phyloP scores from a whole-genome alignment of 129 eudicot genomes.

The Chrysanthemum seticuspe region DNA sequence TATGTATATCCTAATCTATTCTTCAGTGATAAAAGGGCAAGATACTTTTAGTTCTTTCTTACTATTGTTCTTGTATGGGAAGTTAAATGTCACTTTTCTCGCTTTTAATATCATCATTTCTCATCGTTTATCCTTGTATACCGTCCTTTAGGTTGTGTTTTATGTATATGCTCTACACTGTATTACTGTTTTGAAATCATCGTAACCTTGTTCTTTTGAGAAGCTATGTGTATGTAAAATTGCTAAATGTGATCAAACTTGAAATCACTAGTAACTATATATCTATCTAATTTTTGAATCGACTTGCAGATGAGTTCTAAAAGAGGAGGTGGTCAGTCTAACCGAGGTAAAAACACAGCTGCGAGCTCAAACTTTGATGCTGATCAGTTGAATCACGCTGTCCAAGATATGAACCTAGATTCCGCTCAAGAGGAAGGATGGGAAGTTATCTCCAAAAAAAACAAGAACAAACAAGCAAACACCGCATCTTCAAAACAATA shows the following conservation, averaged over 20 bases:
- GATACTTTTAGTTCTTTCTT: too few species aligned
- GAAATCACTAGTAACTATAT: not conserved
- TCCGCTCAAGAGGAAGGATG: conserved; percentile 57
- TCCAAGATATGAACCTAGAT: conserved; percentile 45
- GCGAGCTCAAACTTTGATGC: conserved; percentile 24
- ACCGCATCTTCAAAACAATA: conserved; percentile 26
- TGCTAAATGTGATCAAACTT: not conserved
- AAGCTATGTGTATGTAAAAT: not conserved
- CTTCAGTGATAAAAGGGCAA: too few species aligned
- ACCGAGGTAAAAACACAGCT: conserved; percentile 29
- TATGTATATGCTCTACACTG: too few species aligned
- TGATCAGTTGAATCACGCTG: conserved; percentile 42
- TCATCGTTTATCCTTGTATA: too few species aligned
- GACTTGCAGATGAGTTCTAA: conserved; percentile 51
- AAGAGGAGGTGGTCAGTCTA: conserved; percentile 36
- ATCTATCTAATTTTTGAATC: not conserved
- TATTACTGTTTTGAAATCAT: too few species aligned
- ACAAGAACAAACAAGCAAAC: conserved; percentile 43
- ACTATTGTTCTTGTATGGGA: too few species aligned
- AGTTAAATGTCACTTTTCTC: too few species aligned
- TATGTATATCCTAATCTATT: too few species aligned
- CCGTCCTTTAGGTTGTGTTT: too few species aligned
- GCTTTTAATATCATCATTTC: too few species aligned
- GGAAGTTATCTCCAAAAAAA: conserved; percentile 57
- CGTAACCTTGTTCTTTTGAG: too few species aligned